Percentiles rank a stretch among this genome's conserved stretches.
Evolutionary conservation across 352 stramenopile species (phyloP).

Genomic region (Phytophthora aleatoria): DNA sequence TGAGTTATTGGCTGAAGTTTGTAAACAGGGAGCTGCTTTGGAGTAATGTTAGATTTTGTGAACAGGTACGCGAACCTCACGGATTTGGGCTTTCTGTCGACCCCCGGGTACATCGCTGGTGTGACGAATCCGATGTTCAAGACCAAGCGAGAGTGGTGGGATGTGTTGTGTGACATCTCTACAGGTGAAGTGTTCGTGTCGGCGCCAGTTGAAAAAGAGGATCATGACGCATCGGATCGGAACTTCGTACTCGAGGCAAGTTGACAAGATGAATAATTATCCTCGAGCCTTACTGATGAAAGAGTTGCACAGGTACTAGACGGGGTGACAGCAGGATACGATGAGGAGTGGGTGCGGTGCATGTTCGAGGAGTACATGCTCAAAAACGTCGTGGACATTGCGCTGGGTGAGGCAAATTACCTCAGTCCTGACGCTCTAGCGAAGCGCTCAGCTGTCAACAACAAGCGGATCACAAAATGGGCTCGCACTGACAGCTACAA

Average conservation of each 20-base stretch:
- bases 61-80: slow-evolving; percentile 87
- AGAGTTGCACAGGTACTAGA: slow-evolving; percentile 65
- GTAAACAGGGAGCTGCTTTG: neutral
- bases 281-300: neutral
- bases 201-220: slow-evolving; percentile 64
- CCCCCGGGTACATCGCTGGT: slow-evolving; percentile 87
- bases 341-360: slow-evolving; percentile 87
- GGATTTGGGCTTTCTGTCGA: slow-evolving; percentile 86
- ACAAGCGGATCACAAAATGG: slow-evolving; percentile 89
- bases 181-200: slow-evolving; percentile 79
- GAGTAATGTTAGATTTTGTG: neutral
- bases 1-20: slow-evolving; percentile 25
- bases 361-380: slow-evolving; percentile 91
- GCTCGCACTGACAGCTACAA: slow-evolving; percentile 89
- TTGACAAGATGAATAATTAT: neutral
- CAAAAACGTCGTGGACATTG: slow-evolving; percentile 85
- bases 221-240: slow-evolving; percentile 70
- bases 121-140: slow-evolving; percentile 94
- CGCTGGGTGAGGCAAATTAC: slow-evolving; percentile 77
- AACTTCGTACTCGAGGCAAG: slow-evolving; percentile 77
- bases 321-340: slow-evolving; percentile 75
- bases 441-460: slow-evolving; percentile 81
- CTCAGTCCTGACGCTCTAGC: slow-evolving; percentile 72
- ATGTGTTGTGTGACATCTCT: slow-evolving; percentile 89
- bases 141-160: slow-evolving; percentile 91